Percentiles rank a stretch among this genome's conserved stretches.
phyloP scores from a whole-genome alignment of 352 stramenopile species.

The Globisporangium irregulare region DNA sequence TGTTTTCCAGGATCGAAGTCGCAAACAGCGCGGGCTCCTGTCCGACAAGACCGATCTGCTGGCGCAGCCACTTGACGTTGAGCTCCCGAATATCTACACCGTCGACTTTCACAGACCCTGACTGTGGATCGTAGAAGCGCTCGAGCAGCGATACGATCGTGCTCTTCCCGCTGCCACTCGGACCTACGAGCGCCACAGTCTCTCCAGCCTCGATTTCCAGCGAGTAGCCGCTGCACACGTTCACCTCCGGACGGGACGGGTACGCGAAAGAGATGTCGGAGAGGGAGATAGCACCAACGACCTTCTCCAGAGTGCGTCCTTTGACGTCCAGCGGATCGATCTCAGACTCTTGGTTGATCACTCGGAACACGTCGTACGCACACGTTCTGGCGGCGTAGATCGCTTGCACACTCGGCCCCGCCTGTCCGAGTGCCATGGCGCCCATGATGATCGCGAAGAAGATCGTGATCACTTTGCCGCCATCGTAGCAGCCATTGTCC shows the following conservation, averaged over 20 bases:
- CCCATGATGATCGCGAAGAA: conserved; percentile 74
- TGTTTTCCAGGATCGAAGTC: conserved; percentile 68
- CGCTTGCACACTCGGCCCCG: conserved; percentile 54
- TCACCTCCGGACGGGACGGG: conserved; percentile 48
- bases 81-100: conserved; percentile 50
- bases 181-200: conserved; percentile 39
- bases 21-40: conserved; percentile 57
- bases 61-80: conserved; percentile 83
- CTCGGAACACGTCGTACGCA: conserved; percentile 59
- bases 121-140: conserved; percentile 31
- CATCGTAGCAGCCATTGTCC: conserved; percentile 50
- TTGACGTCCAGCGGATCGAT: conserved; percentile 48
- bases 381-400: conserved; percentile 50
- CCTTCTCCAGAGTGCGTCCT: conserved; percentile 23
- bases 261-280: conserved; percentile 82
- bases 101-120: conserved; percentile 37
- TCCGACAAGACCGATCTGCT: conserved; percentile 88
- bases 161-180: conserved; percentile 10
- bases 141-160: conserved; percentile 12
- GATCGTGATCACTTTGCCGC: conserved; percentile 61
- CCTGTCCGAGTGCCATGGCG: conserved; percentile 70
- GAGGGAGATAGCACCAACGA: conserved; percentile 63
- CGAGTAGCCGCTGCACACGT: conserved; percentile 58
- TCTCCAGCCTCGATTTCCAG: conserved; percentile 62
- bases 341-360: conserved; percentile 55